Conservation (phyloP, 768 basidiomycete species). For the Leccinellum rugosiceps region DNA sequence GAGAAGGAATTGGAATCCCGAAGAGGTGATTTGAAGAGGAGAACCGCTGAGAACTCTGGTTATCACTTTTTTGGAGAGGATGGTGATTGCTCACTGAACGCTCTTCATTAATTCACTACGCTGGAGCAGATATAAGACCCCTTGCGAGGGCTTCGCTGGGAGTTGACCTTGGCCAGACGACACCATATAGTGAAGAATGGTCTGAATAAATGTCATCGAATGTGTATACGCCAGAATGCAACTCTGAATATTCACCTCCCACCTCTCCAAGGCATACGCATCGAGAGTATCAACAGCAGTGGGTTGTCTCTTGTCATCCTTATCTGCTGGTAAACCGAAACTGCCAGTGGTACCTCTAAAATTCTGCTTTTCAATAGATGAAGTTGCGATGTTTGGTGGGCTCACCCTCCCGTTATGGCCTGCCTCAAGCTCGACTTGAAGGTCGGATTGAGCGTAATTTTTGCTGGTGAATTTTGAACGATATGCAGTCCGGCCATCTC, state of each 20-base stretch:
- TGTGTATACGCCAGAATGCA: background rate
- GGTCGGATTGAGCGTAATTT: conserved; percentile 64
- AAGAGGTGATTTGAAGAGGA: conserved; percentile 80
- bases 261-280: conserved; percentile 78
- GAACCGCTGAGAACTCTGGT: conserved; percentile 40
- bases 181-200: conserved; percentile 97
- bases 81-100: conserved; percentile 48
- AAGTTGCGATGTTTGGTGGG: conserved; percentile 8
- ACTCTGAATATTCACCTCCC: conserved; percentile 63
- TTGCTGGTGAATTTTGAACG: conserved; percentile 54
- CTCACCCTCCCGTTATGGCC: conserved; percentile 86
- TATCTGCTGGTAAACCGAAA: conserved; percentile 76
- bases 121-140: conserved; percentile 79
- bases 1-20: conserved; percentile 94
- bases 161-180: conserved; percentile 81
- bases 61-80: background rate
- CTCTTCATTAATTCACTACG: conserved; percentile 84
- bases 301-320: conserved; percentile 56
- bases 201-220: conserved; percentile 42
- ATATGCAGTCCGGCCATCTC: conserved; percentile 71
- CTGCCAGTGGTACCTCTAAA: conserved; percentile 73
- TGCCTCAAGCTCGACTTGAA: conserved; percentile 80
- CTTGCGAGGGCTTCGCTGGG: conserved; percentile 72
- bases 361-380: conserved; percentile 3
- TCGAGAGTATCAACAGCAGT: conserved; percentile 64